Percentiles rank a stretch among this genome's conserved stretches.
These are phyloP conservation scores for Saccharomycopsis sp. DNA, from an alignment of 805 yeast species.

Conservation along the genomic window DNA sequence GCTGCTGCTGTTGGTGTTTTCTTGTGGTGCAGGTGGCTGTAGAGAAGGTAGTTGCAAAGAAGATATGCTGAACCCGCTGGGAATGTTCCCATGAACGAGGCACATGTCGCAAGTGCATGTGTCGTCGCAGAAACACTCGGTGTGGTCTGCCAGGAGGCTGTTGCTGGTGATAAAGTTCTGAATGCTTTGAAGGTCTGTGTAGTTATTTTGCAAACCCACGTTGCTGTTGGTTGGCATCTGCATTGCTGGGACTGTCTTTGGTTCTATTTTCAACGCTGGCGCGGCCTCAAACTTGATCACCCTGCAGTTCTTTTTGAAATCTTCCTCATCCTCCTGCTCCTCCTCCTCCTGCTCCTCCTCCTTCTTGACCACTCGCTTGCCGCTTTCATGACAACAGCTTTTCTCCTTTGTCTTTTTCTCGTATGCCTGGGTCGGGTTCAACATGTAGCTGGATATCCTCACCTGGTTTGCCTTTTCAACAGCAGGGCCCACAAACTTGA, in stretches of 20 bases:
- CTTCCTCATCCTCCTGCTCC: not conserved
- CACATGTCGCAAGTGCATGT: slow-evolving; percentile 17
- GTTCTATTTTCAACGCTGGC: not conserved
- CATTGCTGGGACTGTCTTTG: not conserved
- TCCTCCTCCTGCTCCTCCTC: not conserved
- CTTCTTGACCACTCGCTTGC: not conserved
- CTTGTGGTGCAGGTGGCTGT: too few species aligned
- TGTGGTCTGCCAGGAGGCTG: too few species aligned
- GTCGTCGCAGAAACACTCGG: slow-evolving; percentile 17
- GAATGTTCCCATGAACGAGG: slow-evolving; percentile 15
- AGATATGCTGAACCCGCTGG: too few species aligned
- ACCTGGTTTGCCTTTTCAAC: slow-evolving; percentile 3
- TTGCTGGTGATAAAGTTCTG: too few species aligned
- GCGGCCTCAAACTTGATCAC: slow-evolving; percentile 12
- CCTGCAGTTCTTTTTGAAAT: slow-evolving; percentile 6
- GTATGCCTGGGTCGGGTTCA: slow-evolving; percentile 14
- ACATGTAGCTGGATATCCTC: slow-evolving; percentile 3
- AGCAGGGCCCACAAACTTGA: slow-evolving; percentile 11
- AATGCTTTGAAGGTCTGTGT: too few species aligned
- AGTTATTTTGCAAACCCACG: too few species aligned
- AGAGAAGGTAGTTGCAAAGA: too few species aligned
- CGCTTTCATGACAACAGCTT: slow-evolving; percentile 5
- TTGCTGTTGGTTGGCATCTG: not conserved
- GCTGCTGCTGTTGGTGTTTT: too few species aligned
- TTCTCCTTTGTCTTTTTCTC: not conserved